Evolutionary conservation across 257 asterid genomes (phyloP), one percentile per base, ranked within the genome.

Genomic region (Solanum appendiculatum): DNA sequence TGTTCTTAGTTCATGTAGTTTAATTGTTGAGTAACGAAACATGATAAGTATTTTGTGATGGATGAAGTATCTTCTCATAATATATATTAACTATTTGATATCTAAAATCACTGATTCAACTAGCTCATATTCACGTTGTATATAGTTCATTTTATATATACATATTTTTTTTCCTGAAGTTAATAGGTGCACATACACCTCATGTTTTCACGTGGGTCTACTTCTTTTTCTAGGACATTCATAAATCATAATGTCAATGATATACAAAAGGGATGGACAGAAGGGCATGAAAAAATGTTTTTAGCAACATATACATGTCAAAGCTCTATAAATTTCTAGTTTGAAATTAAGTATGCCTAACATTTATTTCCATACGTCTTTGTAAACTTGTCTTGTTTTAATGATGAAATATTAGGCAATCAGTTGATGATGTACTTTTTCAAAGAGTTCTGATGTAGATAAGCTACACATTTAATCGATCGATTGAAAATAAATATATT

Each of bases 51-150:
- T 1, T 15, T 68, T 12, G 15, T 66, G 21, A 27, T 0, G 21
- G 0, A 66, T 5, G 0, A 0, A 66, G 37, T 27, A 66, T 66
- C 6, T 15, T 31, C n/a, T 29, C n/a, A 15, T 68, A 3, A 9
- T 3, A 68, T 7, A 31, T 7, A 7, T 68, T 15, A 29, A 66
- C 5, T 66, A 27, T 68, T 66, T 2, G 74, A 3, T 31, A 31
- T 31, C 13, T 31, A 68, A 68, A 68, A 68, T 7, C 20, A 68
- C 3, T 68, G 1, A 8, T 7, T 68, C n/a, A 6, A 27, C 5
- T 1, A 68, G 18, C 0, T 68, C 39, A 68, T 2, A 25, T 64
- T 27, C 9, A 6, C 0, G 9, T 6, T 66, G 0, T 15, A 0
- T 68, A 29, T 15, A 31, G 0, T 31, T 66, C 0, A 66, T 29